Evolutionary conservation across 108 stramenopile species (phyloP).

Genomic region (Craspedostauros australis): DNA sequence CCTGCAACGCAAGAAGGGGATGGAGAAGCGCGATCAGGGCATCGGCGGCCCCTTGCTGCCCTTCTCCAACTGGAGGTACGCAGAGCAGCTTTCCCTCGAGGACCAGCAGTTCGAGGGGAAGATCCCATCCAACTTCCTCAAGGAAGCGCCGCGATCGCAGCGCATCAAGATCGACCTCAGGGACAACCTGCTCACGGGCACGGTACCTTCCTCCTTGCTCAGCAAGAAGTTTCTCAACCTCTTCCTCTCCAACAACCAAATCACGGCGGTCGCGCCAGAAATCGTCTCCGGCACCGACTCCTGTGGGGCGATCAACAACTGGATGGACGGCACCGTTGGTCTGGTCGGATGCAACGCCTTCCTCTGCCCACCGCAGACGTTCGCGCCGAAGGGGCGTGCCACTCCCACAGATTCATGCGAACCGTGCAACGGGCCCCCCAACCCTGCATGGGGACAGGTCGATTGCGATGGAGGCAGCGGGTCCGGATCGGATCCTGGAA

Average conservation of each 20-base stretch:
- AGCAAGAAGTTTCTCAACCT: conserved; percentile 23
- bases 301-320: conserved; percentile 17
- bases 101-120: conserved; percentile 29
- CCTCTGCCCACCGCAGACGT: conserved; percentile 63
- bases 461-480: conserved; percentile 22
- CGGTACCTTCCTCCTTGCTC: conserved; percentile 19
- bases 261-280: conserved; percentile 17
- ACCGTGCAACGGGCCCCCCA: conserved; percentile 1
- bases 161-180: conserved; percentile 29
- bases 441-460: conserved; percentile 30
- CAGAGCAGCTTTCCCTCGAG: conserved; percentile 26
- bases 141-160: conserved; percentile 4
- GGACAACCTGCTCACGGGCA: conserved; percentile 25
- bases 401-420: conserved; percentile 9
- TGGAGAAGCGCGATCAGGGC: conserved; percentile 20
- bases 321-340: conserved; percentile 56
- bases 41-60: conserved; percentile 29
- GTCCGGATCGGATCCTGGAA: conserved; percentile 18
- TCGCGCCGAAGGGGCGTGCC: conserved; percentile 34
- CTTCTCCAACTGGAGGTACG: conserved; percentile 10
- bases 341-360: conserved; percentile 65
- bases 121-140: conserved; percentile 28
- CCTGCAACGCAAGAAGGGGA: conserved; percentile 5
- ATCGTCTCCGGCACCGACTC: conserved; percentile 14
- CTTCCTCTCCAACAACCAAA: conserved; percentile 33